Evolutionary conservation across 2,329 filamentous ascomycete genomes (phyloP).

Genomic region (Penicillium hesseltinei): DNA sequence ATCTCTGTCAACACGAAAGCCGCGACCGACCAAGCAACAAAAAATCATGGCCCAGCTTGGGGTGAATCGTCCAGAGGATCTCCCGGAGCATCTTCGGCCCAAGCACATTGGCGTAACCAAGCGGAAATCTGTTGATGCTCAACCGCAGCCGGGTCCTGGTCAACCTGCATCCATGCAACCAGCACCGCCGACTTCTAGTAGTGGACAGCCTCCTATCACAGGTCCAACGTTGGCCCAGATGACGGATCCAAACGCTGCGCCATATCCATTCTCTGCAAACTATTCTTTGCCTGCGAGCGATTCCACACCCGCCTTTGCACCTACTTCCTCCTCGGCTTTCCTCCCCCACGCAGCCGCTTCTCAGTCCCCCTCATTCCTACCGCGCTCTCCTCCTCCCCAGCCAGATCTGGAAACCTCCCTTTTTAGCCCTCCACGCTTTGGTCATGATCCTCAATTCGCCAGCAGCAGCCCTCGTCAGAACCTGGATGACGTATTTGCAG

Average conservation of each 20-base stretch:
- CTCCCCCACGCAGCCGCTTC: constrained; percentile 35
- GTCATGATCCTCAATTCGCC: constrained; percentile 31
- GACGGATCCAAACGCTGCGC: constrained; percentile 29
- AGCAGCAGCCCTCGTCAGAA: constrained; percentile 42
- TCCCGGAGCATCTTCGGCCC: constrained; percentile 77
- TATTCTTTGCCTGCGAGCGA: constrained; percentile 40
- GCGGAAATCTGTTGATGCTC: constrained; percentile 64
- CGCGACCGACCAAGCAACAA: constrained; percentile 92
- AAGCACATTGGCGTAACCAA: constrained; percentile 70
- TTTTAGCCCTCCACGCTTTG: constrained; percentile 44
- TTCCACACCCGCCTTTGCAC: constrained; percentile 38
- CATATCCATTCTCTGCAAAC: constrained; percentile 41
- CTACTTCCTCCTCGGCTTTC: constrained; percentile 37
- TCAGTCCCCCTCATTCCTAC: constrained; percentile 40
- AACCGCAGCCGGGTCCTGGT: constrained; percentile 11
- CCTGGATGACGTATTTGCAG: constrained; percentile 48
- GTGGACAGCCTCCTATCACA: constrained; percentile 30
- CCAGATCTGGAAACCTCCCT: constrained; percentile 39
- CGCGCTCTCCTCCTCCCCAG: constrained; percentile 41
- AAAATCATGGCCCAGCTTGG: constrained; percentile 88
- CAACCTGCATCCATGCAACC: constrained; percentile 33
- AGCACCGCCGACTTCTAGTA: constrained; percentile 31
- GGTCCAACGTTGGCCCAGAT: constrained; percentile 36
- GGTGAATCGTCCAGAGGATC: constrained; percentile 83
- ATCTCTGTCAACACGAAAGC: constrained; percentile 90